Conservation (phyloP, 2,329 filamentous ascomycete genomes). For the Leptographium lundbergii region DNA sequence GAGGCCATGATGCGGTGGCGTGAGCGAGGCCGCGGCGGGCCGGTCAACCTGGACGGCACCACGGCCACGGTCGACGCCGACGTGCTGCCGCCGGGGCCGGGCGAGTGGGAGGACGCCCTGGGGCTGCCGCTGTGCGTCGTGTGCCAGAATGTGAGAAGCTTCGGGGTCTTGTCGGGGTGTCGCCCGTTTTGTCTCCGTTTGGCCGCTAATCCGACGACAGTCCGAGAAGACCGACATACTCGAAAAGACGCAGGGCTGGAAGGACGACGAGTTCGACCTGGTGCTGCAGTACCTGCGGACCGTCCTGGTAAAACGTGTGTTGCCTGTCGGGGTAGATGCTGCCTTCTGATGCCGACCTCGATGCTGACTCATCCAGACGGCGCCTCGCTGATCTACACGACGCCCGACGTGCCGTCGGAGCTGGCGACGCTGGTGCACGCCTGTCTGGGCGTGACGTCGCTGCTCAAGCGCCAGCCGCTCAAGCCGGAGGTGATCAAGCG, state of each 20-base stretch:
- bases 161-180: no score
- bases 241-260: slow-evolving; percentile 85
- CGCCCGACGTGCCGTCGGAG: slow-evolving; percentile 62
- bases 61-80: slow-evolving; percentile 46
- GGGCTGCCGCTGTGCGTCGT: slow-evolving; percentile 84
- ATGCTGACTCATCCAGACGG: slow-evolving; percentile 59
- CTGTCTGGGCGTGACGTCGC: slow-evolving; percentile 72
- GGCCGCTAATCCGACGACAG: slow-evolving; percentile 24
- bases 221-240: slow-evolving; percentile 81
- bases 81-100: slow-evolving; percentile 67
- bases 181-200: slow-evolving; percentile 10
- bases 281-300: slow-evolving; percentile 89
- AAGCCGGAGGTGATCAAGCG: slow-evolving; percentile 89
- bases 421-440: slow-evolving; percentile 73
- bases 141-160: slow-evolving; percentile 68
- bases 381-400: slow-evolving; percentile 74
- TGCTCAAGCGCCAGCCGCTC: slow-evolving; percentile 64
- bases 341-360: not conserved
- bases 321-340: slow-evolving; percentile 12
- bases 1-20: slow-evolving; percentile 73
- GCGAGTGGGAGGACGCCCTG: slow-evolving; percentile 85
- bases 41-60: slow-evolving; percentile 50
- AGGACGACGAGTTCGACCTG: slow-evolving; percentile 92
- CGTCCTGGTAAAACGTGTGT: slow-evolving; percentile 69
- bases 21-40: slow-evolving; percentile 56